A percentile compares a stretch with the other conserved stretches of the same genome.
These are phyloP conservation scores for Penicillium mononematosum DNA, from an alignment of 495 filamentous ascomycete genomes.

Conservation along the genomic window DNA sequence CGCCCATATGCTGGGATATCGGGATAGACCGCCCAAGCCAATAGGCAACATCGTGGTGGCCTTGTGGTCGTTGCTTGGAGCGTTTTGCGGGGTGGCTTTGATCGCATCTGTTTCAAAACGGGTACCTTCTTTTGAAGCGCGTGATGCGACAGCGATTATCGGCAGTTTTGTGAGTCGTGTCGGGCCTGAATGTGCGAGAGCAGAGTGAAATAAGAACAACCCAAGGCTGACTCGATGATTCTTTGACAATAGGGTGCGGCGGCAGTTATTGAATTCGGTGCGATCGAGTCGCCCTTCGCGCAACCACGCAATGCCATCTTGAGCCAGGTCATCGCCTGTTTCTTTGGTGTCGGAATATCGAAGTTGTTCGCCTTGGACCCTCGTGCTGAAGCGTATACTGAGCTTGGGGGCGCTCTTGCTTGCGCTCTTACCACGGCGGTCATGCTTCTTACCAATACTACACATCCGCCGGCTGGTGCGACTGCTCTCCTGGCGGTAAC, in stretches of 20 bases:
- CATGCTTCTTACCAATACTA: conserved; percentile 76
- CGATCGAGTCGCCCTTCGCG: conserved; percentile 77
- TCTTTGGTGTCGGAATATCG: conserved; percentile 63
- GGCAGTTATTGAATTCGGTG: conserved; percentile 71
- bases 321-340: conserved; percentile 66
- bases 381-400: conserved; percentile 47
- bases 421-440: conserved; percentile 65
- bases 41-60: conserved; percentile 40
- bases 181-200: neutral
- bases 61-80: conserved; percentile 46
- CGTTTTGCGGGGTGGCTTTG: conserved; percentile 45
- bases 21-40: conserved; percentile 27
- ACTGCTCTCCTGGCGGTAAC: conserved; percentile 78
- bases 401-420: conserved; percentile 67
- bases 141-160: conserved; percentile 39
- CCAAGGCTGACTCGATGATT: neutral
- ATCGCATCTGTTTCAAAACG: conserved; percentile 41
- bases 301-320: conserved; percentile 78
- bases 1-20: conserved; percentile 44
- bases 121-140: conserved; percentile 37
- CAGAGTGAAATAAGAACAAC: neutral
- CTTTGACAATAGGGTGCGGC: conserved; percentile 60
- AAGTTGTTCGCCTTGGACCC: conserved; percentile 69
- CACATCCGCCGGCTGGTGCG: conserved; percentile 87
- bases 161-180: conserved; percentile 43